These are phyloP conservation scores for Petunia hybrid DNA, from an alignment of 305 asterid genomes.

Conservation along the genomic window DNA sequence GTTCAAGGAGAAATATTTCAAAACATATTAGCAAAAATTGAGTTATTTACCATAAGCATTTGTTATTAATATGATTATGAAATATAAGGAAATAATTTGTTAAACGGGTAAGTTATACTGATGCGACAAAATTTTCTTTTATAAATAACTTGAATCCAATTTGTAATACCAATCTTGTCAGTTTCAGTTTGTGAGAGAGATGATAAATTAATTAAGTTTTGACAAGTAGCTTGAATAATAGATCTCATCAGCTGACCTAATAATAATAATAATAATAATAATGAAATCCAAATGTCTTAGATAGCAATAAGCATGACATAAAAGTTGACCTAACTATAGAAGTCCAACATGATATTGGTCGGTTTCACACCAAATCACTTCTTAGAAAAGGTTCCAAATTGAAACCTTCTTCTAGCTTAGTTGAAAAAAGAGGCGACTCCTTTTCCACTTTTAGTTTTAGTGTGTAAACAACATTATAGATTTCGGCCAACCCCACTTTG, in stretches of 20 bases:
- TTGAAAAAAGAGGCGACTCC: not conserved
- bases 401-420: not conserved
- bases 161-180: no score
- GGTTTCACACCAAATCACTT: not conserved
- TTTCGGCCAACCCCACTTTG: slow-evolving; percentile 23
- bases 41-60: no score
- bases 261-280: not conserved
- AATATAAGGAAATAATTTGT: no score
- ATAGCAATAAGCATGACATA: not conserved
- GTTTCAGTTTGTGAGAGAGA: no score
- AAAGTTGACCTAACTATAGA: not conserved
- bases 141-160: no score
- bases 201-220: no score
- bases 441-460: not conserved
- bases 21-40: no score
- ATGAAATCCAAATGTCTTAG: not conserved
- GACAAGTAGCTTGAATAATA: no score
- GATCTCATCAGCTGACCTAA: not conserved
- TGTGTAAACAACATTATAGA: slow-evolving; percentile 21
- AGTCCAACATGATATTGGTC: slow-evolving; percentile 22
- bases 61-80: no score
- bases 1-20: no score
- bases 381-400: not conserved
- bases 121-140: no score
- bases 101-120: no score